phyloP scores from a whole-genome alignment of 2,329 filamentous ascomycete species.

The Ascochyta lentis region DNA sequence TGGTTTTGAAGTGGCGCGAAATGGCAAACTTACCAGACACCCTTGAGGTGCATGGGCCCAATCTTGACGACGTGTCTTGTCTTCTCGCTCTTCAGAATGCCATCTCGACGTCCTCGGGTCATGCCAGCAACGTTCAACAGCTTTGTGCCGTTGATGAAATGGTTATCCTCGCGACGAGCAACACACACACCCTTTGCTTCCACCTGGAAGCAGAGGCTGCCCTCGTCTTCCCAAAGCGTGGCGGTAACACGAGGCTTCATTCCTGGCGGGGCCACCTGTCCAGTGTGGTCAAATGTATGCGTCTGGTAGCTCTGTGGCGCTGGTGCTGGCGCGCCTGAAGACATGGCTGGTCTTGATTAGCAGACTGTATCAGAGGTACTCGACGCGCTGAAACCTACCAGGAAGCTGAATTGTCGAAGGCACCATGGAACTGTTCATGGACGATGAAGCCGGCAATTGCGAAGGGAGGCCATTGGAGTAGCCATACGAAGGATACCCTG shows the following conservation, averaged over 20 bases:
- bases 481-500: conserved; percentile 71
- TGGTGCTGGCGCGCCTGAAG: conserved; percentile 38
- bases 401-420: conserved; percentile 73
- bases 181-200: conserved; percentile 97
- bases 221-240: conserved; percentile 97
- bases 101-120: conserved; percentile 93
- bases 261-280: conserved; percentile 87
- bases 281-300: conserved; percentile 80
- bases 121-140: conserved; percentile 96
- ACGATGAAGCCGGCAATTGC: conserved; percentile 71
- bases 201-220: conserved; percentile 96
- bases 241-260: conserved; percentile 97
- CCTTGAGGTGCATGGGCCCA: conserved; percentile 98
- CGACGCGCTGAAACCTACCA: conserved; percentile 47
- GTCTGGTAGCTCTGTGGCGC: conserved; percentile 46
- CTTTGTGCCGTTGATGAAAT: conserved; percentile 99
- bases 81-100: conserved; percentile 97
- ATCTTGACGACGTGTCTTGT: conserved; percentile 97
- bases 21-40: conserved; percentile 51
- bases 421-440: conserved; percentile 70
- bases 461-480: conserved; percentile 81
- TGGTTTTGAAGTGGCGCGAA: too few species aligned
- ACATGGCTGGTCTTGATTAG: conserved; percentile 40
- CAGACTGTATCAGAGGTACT: neutral
- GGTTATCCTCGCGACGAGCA: conserved; percentile 94